A percentile compares a stretch with the other conserved stretches of the same genome.
phyloP scores from a whole-genome alignment of 1,139 yeast species.

The Williopsis jadinii region DNA sequence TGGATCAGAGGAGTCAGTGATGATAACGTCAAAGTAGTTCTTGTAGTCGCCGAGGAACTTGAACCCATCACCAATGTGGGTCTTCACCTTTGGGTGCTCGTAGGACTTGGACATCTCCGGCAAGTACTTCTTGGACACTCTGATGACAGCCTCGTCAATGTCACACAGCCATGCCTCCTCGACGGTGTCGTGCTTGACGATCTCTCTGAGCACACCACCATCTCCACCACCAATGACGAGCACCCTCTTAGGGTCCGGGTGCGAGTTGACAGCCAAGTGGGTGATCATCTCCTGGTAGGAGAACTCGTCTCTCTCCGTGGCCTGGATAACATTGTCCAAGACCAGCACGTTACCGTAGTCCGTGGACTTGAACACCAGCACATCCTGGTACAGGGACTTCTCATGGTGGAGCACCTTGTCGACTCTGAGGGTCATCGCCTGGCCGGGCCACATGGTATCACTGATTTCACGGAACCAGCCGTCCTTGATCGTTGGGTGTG shows the following conservation, averaged over 20 bases:
- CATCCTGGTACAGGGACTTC: constrained; percentile 82
- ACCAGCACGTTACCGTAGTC: constrained; percentile 89
- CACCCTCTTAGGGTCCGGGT: constrained; percentile 84
- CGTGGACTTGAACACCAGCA: constrained; percentile 79
- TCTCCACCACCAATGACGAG: constrained; percentile 95
- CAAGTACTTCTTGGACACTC: constrained; percentile 72
- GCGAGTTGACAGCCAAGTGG: constrained; percentile 83
- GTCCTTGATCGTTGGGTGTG: constrained; percentile 65
- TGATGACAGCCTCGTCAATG: constrained; percentile 85
- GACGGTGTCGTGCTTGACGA: constrained; percentile 76
- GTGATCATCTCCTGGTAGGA: constrained; percentile 95
- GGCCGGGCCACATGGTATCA: constrained; percentile 90
- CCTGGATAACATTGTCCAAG: constrained; percentile 86
- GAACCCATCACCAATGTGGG: constrained; percentile 88
- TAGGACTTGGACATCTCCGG: constrained; percentile 81
- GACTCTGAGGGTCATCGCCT: constrained; percentile 78
- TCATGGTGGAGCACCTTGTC: constrained; percentile 76
- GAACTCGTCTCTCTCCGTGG: constrained; percentile 91
- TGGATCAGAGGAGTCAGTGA: constrained; percentile 93
- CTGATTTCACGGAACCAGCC: constrained; percentile 93
- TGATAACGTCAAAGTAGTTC: constrained; percentile 73
- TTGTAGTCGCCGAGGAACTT: constrained; percentile 75
- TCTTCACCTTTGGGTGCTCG: constrained; percentile 72
- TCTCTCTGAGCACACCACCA: constrained; percentile 91
- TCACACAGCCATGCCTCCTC: constrained; percentile 88